Percentiles rank a stretch among this genome's conserved stretches.
phyloP scores from a whole-genome alignment of 148 eudicot species.

The Cornus suecica region DNA sequence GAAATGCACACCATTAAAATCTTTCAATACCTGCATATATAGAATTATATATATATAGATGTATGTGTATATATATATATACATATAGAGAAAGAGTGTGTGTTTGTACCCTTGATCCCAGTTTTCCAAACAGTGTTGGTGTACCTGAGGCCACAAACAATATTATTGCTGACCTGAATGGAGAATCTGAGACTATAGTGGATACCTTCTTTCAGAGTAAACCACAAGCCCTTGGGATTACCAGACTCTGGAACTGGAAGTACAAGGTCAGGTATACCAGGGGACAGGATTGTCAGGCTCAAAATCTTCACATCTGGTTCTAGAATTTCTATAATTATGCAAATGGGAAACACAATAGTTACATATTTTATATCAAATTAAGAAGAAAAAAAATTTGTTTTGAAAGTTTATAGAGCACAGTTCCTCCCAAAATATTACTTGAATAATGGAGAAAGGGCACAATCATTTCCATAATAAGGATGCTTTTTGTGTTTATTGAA shows the following conservation, averaged over 20 bases:
- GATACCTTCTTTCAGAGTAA: conserved; percentile 84
- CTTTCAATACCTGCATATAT: background rate
- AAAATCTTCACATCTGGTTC: conserved; percentile 72
- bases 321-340: conserved; percentile 34
- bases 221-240: conserved; percentile 64
- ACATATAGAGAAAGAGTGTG: background rate
- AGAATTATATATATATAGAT: background rate
- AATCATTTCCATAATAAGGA: too few species aligned
- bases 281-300: conserved; percentile 58
- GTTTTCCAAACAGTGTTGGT: conserved; percentile 79
- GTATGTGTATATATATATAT: too few species aligned
- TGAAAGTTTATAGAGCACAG: too few species aligned
- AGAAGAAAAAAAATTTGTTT: too few species aligned
- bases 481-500: too few species aligned
- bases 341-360: background rate
- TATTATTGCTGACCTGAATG: conserved; percentile 65
- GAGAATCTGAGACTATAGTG: conserved; percentile 61
- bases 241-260: conserved; percentile 52
- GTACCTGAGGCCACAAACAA: conserved; percentile 79
- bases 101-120: conserved; percentile 66
- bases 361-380: too few species aligned
- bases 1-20: background rate
- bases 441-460: too few species aligned
- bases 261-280: conserved; percentile 56
- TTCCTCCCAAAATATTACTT: too few species aligned